phyloP scores from a whole-genome alignment of 2,329 filamentous ascomycete species.

The Coniochaeta sp. region DNA sequence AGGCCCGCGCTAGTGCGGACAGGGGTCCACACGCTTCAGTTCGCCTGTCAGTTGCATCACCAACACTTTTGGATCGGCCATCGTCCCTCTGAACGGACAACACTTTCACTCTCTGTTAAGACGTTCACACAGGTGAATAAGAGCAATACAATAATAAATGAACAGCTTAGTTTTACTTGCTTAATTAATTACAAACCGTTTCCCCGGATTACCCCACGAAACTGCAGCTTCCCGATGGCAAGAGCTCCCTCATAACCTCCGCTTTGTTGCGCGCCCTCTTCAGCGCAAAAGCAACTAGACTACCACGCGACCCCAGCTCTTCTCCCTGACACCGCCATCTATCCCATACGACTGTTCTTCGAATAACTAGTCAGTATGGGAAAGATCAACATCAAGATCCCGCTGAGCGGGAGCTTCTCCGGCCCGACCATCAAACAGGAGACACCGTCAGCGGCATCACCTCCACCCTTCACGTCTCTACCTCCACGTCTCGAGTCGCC shows the following conservation, averaged over 20 bases:
- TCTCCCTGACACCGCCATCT: neutral
- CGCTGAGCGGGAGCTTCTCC: neutral
- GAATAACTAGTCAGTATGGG: neutral
- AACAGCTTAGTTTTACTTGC: too few relatives aligned
- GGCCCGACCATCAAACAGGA: slow-evolving; percentile 12
- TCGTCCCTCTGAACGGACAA: neutral
- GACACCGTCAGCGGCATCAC: slow-evolving; percentile 5
- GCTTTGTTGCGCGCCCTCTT: neutral
- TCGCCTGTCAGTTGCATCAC: neutral
- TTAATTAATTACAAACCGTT: too few relatives aligned
- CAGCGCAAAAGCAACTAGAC: neutral
- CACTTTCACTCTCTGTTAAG: too few relatives aligned
- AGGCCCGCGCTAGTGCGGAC: neutral
- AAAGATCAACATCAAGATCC: slow-evolving; percentile 1
- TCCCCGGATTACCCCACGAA: neutral
- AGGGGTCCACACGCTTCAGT: neutral
- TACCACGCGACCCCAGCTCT: neutral
- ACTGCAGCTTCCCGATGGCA: neutral
- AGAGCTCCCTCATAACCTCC: neutral
- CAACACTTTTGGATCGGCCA: neutral
- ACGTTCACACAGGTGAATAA: neutral
- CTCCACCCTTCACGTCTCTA: slow-evolving; percentile 2
- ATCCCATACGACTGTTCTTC: neutral
- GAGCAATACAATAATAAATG: too few relatives aligned
- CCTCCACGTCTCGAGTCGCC: slow-evolving; percentile 11